Evolutionary conservation across 2,329 filamentous ascomycete species (phyloP), one percentile per base, ranked within the genome.

Genomic region (Ophiostoma tasmaniense): DNA sequence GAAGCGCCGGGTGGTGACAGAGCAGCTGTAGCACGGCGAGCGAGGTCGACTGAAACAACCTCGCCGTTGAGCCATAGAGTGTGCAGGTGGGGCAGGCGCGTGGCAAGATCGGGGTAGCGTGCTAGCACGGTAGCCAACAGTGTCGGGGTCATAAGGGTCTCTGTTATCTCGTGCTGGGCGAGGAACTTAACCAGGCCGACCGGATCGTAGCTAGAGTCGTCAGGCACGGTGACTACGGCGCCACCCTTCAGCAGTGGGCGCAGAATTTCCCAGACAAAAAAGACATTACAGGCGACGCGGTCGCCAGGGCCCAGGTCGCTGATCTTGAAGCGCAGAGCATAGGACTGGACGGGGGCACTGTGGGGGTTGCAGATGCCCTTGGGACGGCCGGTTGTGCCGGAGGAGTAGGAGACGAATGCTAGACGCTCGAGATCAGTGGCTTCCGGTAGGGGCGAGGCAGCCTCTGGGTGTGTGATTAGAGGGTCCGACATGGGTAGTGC

Each of bases 181-280:
- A 94, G 84, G 30, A 92, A 79, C 71, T 91, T 88, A 33, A 93
- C 89, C 33, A 94, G 84, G 65, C 88, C 85, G 42, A 87, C 85
- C 0, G 91, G 90, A 72, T 94, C 91, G 74, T 93, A 93, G 78
- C 90, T 93, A 45, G 84, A 85, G 73, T 90, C 87, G 73, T 94
- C 91, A 1, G 90, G 89, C 20, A 93, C 87, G 3, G 89, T 85
- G 28, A 93, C 85, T 4, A 91, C 89, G 0, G 91, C 92, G 2
- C 90, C 91, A 73, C 91, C 91, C 68, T 90, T 85, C 68, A 94
- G 76, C 62, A 94, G 81, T 10, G 91, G 91, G 5, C 91, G 89
- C 68, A 94, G 77, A 69, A 93, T 93, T 76, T 94, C 91, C 91
- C 91, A 94, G 64, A 93, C 84, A 76, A 94, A 94, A 77, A 93